Evolutionary conservation across 1,284 basidiomycete species (phyloP).

Genomic region (Ceratobasidium sp.): DNA sequence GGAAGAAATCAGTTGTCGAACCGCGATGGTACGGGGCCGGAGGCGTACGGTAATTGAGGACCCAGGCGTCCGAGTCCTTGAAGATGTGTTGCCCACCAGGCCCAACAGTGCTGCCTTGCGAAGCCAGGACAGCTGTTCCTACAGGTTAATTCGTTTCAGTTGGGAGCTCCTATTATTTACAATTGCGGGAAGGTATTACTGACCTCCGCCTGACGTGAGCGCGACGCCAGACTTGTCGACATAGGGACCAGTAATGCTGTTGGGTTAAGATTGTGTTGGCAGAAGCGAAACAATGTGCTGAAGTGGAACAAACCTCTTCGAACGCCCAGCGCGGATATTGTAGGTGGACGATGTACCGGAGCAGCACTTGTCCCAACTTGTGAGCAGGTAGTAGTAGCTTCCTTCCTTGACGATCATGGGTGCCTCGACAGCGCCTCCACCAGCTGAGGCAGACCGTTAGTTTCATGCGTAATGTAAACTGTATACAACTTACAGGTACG

Average conservation of each 20-base stretch:
- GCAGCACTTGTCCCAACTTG: constrained; percentile 64
- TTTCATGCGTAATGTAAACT: background rate
- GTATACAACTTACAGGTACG: constrained; percentile 48
- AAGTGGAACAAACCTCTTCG: constrained; percentile 50
- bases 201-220: constrained; percentile 56
- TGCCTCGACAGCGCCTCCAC: constrained; percentile 43
- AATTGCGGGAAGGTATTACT: background rate
- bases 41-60: constrained; percentile 56
- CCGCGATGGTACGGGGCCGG: constrained; percentile 7
- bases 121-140: constrained; percentile 53
- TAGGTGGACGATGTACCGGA: constrained; percentile 60
- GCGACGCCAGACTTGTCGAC: constrained; percentile 58
- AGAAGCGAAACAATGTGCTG: background rate
- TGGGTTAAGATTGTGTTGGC: too few species aligned
- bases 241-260: constrained; percentile 52
- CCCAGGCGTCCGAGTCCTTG: constrained; percentile 50
- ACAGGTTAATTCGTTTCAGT: constrained; percentile 1
- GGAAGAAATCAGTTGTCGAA: background rate
- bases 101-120: constrained; percentile 58
- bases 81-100: constrained; percentile 56
- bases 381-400: constrained; percentile 62
- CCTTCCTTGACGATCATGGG: constrained; percentile 54
- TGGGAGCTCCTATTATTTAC: background rate
- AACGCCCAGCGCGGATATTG: constrained; percentile 63
- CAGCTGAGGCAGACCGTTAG: background rate